A percentile compares a stretch with the other conserved stretches of the same genome.
These are phyloP conservation scores for Collybia mongolica DNA, from an alignment of 768 basidiomycete species.

Conservation along the genomic window DNA sequence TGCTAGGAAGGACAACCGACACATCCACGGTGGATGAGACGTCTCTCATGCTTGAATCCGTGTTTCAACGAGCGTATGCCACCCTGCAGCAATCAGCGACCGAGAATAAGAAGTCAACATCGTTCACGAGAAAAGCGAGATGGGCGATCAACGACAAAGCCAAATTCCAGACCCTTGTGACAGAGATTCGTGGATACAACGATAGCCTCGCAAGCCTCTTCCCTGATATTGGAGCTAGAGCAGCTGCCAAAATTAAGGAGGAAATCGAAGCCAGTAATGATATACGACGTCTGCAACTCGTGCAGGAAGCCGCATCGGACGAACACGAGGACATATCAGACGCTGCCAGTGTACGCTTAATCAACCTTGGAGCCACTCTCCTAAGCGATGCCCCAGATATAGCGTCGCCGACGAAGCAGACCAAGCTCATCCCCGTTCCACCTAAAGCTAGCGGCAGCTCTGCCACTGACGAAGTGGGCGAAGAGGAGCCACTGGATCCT, in stretches of 20 bases:
- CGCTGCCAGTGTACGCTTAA: neutral
- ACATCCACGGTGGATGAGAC: neutral
- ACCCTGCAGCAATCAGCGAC: neutral
- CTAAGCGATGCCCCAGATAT: too few species aligned
- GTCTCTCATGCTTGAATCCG: neutral
- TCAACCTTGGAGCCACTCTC: too few species aligned
- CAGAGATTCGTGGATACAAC: neutral
- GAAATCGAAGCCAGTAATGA: neutral
- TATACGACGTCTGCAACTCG: neutral
- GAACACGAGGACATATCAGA: conserved; percentile 2
- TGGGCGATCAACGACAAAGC: conserved; percentile 1
- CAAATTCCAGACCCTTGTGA: neutral
- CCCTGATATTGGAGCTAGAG: neutral
- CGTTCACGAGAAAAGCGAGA: neutral
- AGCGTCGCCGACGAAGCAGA: too few species aligned
- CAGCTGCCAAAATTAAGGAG: neutral
- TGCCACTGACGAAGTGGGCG: too few species aligned
- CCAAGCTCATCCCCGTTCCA: too few species aligned
- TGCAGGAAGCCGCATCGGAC: neutral
- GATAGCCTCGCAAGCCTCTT: conserved; percentile 1
- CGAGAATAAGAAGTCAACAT: neutral
- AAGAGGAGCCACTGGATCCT: too few species aligned
- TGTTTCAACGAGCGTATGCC: neutral
- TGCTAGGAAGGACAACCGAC: neutral
- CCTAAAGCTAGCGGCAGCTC: too few species aligned